Evolutionary conservation across 1,139 yeast genomes (phyloP), one percentile per base, ranked within the genome.

Genomic region (Kurtzmaniella quercitrusa): DNA sequence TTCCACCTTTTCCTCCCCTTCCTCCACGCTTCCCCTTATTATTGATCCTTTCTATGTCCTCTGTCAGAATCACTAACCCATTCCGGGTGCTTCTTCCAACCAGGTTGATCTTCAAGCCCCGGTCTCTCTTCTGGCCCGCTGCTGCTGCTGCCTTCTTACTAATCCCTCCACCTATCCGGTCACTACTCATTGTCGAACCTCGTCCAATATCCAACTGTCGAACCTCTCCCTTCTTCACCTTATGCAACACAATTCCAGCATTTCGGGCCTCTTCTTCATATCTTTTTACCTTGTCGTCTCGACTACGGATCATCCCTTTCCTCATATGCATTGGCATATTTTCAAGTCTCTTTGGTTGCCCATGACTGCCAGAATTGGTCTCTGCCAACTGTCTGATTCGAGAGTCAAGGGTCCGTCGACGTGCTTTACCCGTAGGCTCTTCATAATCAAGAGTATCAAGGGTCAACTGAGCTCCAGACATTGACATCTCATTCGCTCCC

Each of bases 261-360:
- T 91, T 91, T 48, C 71, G 76, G 7, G 98, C 97, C 41, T 87
- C 90, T 46, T 75, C 68, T 58, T 87, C 95, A 57, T 74, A 77
- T 55, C 78, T 79, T 6, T 66, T 58, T 31, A 82, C 77, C 48
- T 79, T 77, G 18, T 66, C 62, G 37, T 73, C 63, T 43, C 83
- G 75, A 42, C 82, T 76, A 41, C 71, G 65, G 34, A 86, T 70
- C 84, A 91, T 85, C 2, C 96, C 96, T 57, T 85, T 86, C 46
- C 97, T 75, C 73, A 89, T 81, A 18, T 77, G 62, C 91, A 93
- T 90, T 12, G 98, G 96, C 79, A 88, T 85, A 42, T 81, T 85
- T 53, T 87, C 95, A 29, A 84, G 65, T 45, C 68, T 79, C 44
- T 65, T 58, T 38, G 74, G 68, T 48, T 60, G 46, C 40, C 77